Conservation (phyloP, 2,329 filamentous ascomycete genomes). For the Thielaviopsis euricoi region DNA sequence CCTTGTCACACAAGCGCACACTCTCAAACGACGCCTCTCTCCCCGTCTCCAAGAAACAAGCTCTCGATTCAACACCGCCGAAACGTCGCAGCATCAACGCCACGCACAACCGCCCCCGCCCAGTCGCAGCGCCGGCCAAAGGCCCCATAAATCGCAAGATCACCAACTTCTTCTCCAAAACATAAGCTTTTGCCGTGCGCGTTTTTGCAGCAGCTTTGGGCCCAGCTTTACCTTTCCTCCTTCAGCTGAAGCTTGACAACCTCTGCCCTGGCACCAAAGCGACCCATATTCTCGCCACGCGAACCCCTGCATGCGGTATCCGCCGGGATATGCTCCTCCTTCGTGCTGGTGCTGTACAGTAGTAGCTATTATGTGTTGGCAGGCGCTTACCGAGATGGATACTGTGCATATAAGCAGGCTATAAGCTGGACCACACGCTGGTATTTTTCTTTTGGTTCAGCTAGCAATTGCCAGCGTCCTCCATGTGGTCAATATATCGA, state of each 20-base stretch:
- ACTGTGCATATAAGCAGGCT: not conserved
- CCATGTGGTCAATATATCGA: not conserved
- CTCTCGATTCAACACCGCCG: not conserved
- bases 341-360: no score
- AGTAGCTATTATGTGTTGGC: not conserved
- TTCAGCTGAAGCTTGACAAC: not conserved
- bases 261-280: not conserved
- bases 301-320: not conserved
- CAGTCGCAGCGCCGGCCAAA: not conserved
- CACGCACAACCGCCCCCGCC: not conserved
- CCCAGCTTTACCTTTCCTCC: no score
- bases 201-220: not conserved
- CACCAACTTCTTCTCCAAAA: constrained; percentile 7
- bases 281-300: not conserved
- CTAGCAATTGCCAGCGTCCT: not conserved
- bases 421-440: not conserved
- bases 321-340: not conserved
- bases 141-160: constrained; percentile 1
- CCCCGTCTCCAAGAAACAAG: not conserved
- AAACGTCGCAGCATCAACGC: not conserved
- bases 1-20: not conserved
- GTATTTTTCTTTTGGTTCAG: not conserved
- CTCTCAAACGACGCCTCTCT: not conserved
- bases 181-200: not conserved
- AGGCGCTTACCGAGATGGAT: not conserved